A percentile compares a stretch with the other conserved stretches of the same genome.
Evolutionary conservation across 148 eudicot species (phyloP).

Genomic region (Rhododendron williamsianum): DNA sequence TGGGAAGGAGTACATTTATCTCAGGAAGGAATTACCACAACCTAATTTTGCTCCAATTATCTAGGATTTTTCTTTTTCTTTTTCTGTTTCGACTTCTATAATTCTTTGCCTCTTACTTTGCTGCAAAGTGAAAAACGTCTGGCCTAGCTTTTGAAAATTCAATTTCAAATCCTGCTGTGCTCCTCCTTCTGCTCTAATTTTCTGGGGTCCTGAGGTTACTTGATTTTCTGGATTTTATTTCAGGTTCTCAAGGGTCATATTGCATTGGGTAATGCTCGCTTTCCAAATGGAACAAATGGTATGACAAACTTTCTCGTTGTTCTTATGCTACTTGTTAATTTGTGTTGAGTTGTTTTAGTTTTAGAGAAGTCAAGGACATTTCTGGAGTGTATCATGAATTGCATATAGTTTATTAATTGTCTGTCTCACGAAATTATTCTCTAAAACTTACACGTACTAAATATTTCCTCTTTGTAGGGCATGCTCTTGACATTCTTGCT

Average conservation of each 20-base stretch:
- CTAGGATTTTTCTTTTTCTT: background rate
- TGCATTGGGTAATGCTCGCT: slow-evolving; percentile 74
- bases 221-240: slow-evolving; percentile 18
- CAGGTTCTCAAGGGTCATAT: slow-evolving; percentile 97
- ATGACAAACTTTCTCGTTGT: slow-evolving; percentile 11
- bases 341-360: slow-evolving; percentile 3
- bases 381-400: background rate
- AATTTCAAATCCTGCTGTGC: background rate
- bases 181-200: background rate
- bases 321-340: background rate
- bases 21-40: background rate
- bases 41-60: background rate
- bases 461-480: slow-evolving; percentile 37
- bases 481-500: slow-evolving; percentile 83
- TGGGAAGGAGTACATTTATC: background rate
- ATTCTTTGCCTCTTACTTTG: background rate
- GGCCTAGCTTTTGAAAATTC: background rate
- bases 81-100: background rate
- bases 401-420: background rate
- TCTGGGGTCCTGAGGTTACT: background rate
- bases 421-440: background rate
- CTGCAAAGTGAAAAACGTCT: background rate
- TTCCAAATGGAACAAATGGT: slow-evolving; percentile 95
- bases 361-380: background rate
- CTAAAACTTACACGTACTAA: background rate